Percentiles rank a stretch among this genome's conserved stretches.
Evolutionary conservation across 306 rosid genomes (phyloP).

Genomic region (Pyrus bretschneideri): DNA sequence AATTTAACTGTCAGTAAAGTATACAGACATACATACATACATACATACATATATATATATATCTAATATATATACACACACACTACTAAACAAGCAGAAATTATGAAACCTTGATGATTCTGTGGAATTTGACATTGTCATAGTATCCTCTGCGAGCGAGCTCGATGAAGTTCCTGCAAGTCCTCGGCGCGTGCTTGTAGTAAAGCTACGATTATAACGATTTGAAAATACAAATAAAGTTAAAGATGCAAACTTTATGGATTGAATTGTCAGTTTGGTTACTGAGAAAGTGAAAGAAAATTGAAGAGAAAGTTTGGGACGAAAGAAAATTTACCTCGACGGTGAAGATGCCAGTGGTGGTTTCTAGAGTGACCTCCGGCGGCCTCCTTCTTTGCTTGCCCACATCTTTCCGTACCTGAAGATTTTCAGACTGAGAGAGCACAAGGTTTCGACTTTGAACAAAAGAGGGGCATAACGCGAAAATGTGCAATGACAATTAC

Average conservation of each 20-base stretch:
- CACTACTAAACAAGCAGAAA: background rate
- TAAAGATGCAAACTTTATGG: background rate
- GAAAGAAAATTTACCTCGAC: conserved; percentile 49
- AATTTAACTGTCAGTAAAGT: background rate
- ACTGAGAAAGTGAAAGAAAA: background rate
- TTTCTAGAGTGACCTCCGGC: conserved; percentile 89
- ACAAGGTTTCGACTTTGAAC: background rate
- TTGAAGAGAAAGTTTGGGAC: background rate
- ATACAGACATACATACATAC: background rate
- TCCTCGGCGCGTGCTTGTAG: conserved; percentile 90
- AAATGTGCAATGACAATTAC: no score
- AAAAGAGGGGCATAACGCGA: background rate
- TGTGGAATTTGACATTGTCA: conserved; percentile 86
- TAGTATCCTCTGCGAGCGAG: conserved; percentile 91
- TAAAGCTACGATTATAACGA: conserved; percentile 44
- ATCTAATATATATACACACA: no score
- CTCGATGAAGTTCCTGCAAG: conserved; percentile 92
- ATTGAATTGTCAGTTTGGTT: background rate
- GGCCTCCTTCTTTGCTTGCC: conserved; percentile 86
- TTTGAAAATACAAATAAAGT: background rate
- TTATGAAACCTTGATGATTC: conserved; percentile 75
- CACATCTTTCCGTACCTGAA: conserved; percentile 45
- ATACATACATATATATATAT: no score
- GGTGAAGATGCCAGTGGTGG: conserved; percentile 91
- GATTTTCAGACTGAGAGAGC: background rate